Evolutionary conservation across 129 eudicot species (phyloP), one percentile per base, ranked within the genome.

Genomic region (Glebionis coronaria): DNA sequence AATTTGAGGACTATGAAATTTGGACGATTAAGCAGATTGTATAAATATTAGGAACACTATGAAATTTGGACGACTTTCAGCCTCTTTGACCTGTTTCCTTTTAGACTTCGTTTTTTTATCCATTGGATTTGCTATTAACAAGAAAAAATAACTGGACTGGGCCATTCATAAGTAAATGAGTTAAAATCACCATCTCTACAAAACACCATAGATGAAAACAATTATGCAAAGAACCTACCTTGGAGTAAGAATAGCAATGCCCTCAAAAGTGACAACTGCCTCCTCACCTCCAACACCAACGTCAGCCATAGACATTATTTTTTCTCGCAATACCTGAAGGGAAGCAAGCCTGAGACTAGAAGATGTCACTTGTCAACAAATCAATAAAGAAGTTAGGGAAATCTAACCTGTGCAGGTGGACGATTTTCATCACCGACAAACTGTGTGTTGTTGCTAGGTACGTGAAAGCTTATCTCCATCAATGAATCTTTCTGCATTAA

Each of bases 371-470:
- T 44, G 64, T 19, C 21, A 46, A 55, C 19, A 70, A 62, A 56
- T 55, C 15, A 31, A 65, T 28, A 59, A 61, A 68, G n/a, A 52
- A 61, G 29, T 60, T 66, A 38, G 28, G 23, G 31, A 11, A 12
- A 28, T 65, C 72, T 7, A 64, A 91, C 97, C 79, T 92, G 95
- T 70, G 96, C 96, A 19, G 98, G 79, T 70, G 98, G 91, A 62
- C 80, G 87, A 64, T 78, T 83, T 78, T 92, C 98, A 82, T 92
- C 98, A 71, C 98, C 98, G 69, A 92, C 96, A 82, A 88, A 92
- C 77, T 85, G 91, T 51, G 98, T 78, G 76, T 92, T 92, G 40
- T 95, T 85, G 69, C 80, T 85, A 25, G 98, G 95, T 59, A 92
- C 76, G 69, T 88, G 96, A 49, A 92, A 92, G 78, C 96, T 92